Evolutionary conservation across 805 yeast genomes (phyloP), one percentile per base, ranked within the genome.

Genomic region (Sporopachydermia lactativora): DNA sequence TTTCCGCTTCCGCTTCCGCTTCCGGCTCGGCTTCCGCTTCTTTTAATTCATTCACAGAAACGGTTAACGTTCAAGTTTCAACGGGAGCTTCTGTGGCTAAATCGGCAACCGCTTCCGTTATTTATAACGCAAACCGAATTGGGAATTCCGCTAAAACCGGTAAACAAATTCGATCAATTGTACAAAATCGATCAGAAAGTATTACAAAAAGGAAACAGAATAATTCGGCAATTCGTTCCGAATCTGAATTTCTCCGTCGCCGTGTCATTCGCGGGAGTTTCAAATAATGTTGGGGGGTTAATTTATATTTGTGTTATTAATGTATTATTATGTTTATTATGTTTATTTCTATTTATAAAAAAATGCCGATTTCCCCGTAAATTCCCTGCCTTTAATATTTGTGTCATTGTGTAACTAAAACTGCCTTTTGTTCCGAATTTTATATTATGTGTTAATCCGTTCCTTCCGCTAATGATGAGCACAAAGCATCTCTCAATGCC

Each of bases 401-500:
- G n/a, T n/a, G n/a, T n/a, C n/a, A n/a, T n/a, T n/a, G n/a, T n/a
- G n/a, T n/a, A n/a, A n/a, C n/a, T n/a, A n/a, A n/a, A n/a, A n/a
- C n/a, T n/a, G 8, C 31, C 31, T 24, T 24, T 24, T n/a, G n/a
- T 24, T 24, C n/a, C 8, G 13, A 8, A 8, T 24, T n/a, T n/a
- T 24, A 8, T 24, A 24, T 24, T n/a, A 24, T 24, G 8, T 8
- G n/a, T 24, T n/a, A 24, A 24, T 24, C 8, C 31, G n/a, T 24
- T 8, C n/a, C 31, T 8, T n/a, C 31, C 8, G 31, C 8, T 24
- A 24, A 24, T 8, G 8, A 8, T 24, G 31, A 24, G 31, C 31
- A 24, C 19, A 70, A 52, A 2, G 76, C 76, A 34, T 70, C 75
- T 42, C 62, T 51, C 15, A 70, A 50, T 1, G 72, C 68, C n/a